phyloP scores from a whole-genome alignment of 2,329 filamentous ascomycete species.

The Calonectria pseudoturangicola region DNA sequence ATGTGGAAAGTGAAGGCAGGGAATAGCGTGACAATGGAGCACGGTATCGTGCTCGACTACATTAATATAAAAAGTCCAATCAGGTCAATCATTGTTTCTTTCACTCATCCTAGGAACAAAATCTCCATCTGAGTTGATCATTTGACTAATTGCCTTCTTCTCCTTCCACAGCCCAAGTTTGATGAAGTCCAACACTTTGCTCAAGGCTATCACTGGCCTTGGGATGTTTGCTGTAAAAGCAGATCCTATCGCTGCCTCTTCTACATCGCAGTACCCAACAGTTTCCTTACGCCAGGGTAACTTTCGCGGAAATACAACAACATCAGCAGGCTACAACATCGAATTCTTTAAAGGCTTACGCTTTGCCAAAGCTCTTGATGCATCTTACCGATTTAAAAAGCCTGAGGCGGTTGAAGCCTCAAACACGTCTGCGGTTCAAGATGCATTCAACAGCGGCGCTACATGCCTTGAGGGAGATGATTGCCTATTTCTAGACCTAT shows the following conservation, averaged over 20 bases:
- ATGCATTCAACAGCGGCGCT: background rate
- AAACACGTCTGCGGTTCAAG: background rate
- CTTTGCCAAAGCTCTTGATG: background rate
- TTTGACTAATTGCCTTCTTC: background rate
- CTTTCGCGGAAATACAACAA: background rate
- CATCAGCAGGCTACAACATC: background rate
- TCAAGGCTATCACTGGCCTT: background rate
- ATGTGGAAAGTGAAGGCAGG: background rate
- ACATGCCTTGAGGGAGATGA: background rate
- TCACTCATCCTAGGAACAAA: background rate
- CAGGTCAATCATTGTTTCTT: background rate
- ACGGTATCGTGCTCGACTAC: too few relatives aligned
- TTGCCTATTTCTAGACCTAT: background rate
- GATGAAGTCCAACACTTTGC: background rate
- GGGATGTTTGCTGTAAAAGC: background rate
- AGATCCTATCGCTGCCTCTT: background rate
- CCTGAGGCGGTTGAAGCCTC: background rate
- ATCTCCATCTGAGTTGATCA: background rate
- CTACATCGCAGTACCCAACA: background rate
- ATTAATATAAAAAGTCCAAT: background rate
- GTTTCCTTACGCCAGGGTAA: background rate
- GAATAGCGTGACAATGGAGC: background rate
- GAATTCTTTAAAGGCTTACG: slow-evolving; percentile 1
- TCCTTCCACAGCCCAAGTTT: background rate
- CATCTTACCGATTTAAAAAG: background rate